These are phyloP conservation scores for Cudoniella acicularis DNA, from an alignment of 495 filamentous ascomycete species.

Conservation along the genomic window DNA sequence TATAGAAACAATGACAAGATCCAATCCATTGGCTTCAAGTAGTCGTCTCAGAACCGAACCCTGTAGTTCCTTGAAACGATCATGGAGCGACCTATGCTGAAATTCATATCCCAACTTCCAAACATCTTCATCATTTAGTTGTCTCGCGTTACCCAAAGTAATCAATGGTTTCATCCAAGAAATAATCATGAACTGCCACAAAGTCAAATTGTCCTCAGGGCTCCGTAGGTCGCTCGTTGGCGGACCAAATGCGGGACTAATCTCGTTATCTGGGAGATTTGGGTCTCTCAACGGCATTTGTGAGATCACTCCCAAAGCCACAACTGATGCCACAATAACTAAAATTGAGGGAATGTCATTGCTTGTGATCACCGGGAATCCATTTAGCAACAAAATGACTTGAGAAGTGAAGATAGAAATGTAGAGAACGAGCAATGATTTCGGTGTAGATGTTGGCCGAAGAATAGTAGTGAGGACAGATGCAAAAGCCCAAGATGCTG, in stretches of 20 bases:
- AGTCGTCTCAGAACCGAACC: constrained; percentile 69
- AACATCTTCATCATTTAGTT: constrained; percentile 73
- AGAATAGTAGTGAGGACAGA: constrained; percentile 42
- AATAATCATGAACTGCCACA: constrained; percentile 80
- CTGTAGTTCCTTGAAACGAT: constrained; percentile 64
- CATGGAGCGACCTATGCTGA: constrained; percentile 67
- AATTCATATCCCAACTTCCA: constrained; percentile 75
- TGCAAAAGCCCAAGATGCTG: constrained; percentile 38
- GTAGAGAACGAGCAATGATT: constrained; percentile 38
- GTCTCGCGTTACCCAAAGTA: constrained; percentile 51
- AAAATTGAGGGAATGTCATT: constrained; percentile 38
- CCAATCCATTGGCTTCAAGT: constrained; percentile 67
- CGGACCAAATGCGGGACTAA: constrained; percentile 52
- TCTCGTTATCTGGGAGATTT: constrained; percentile 51
- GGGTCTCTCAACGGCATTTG: constrained; percentile 71
- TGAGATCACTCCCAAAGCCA: constrained; percentile 50
- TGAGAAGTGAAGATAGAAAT: constrained; percentile 30
- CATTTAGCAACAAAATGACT: constrained; percentile 34
- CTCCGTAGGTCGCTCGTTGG: constrained; percentile 62
- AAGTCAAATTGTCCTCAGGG: constrained; percentile 74
- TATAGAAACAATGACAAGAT: constrained; percentile 62
- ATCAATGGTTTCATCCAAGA: constrained; percentile 81
- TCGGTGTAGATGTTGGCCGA: constrained; percentile 45
- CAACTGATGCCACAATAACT: constrained; percentile 38
- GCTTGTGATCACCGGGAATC: constrained; percentile 20